These are phyloP conservation scores for Nigrospora osmanthi DNA, from an alignment of 2,329 filamentous ascomycete species.

Conservation along the genomic window DNA sequence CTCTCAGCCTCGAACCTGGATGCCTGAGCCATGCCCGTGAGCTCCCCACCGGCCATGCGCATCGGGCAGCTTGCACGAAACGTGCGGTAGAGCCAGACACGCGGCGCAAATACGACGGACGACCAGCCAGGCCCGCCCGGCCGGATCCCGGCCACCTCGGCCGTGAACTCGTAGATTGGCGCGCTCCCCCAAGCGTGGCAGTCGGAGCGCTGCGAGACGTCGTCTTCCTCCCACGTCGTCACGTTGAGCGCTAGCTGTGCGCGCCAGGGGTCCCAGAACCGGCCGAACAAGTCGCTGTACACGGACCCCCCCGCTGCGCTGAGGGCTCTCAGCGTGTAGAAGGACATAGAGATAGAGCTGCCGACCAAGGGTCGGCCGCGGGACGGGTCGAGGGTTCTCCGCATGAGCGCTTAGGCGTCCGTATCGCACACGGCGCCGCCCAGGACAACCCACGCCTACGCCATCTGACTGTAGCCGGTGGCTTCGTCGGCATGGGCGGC, in stretches of 20 bases:
- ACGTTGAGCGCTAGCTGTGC: constrained; percentile 6
- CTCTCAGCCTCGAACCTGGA: no score
- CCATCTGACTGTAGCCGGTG: constrained; percentile 23
- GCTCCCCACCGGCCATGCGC: no score
- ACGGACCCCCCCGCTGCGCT: constrained; percentile 1
- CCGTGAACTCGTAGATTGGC: constrained; percentile 11
- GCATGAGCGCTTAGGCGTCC: constrained; percentile 2
- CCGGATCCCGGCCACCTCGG: constrained; percentile 8
- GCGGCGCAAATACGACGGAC: constrained; percentile 10
- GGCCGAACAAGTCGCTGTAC: constrained; percentile 7
- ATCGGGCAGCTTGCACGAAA: no score
- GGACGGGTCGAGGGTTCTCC: no score
- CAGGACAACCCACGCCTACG: constrained; percentile 26
- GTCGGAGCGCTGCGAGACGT: constrained; percentile 9
- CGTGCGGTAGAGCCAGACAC: background rate
- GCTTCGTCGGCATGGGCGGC: constrained; percentile 16
- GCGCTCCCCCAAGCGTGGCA: constrained; percentile 13
- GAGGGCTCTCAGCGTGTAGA: constrained; percentile 10
- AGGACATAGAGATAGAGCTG: constrained; percentile 6
- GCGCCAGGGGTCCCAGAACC: constrained; percentile 11
- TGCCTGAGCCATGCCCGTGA: no score
- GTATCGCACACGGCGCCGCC: constrained; percentile 15
- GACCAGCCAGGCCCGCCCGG: constrained; percentile 7
- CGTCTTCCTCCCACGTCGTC: constrained; percentile 13
- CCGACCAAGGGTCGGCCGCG: no score